Evolutionary conservation across 768 basidiomycete species (phyloP), one percentile per base, ranked within the genome.

Genomic region (Amanita fuliginea): DNA sequence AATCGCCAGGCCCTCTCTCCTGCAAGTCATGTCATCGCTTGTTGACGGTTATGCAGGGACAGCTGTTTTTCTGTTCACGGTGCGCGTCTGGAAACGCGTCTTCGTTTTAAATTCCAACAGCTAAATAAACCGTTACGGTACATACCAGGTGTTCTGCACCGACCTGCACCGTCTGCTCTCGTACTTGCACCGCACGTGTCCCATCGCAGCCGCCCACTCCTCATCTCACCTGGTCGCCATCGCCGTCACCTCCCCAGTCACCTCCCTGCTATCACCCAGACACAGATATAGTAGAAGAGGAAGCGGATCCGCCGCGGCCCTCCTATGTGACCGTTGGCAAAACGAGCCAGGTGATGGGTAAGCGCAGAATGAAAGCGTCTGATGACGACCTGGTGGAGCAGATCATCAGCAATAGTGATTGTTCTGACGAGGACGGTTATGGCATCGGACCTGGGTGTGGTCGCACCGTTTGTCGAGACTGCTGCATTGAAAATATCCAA

Each of bases 101-200:
- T 50, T 11, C 21, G 22, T 30, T n/a, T n/a, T n/a, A n/a, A 10
- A 13, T 26, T 26, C 9, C 28, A 32, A 11, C 10, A 33, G 24
- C 47, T 34, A 26, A 49, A 41, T 26, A 19, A 11, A 28, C 2
- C 13, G 13, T 30, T 32, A 3, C 30, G n/a, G 8, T 3, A 24
- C 22, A 3, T 5, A 19, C 46, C 49, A 75, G 74, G 26, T 75
- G 74, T 53, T 56, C 61, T 2, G 56, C 63, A 3, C 60, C 65
- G 6, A 70, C 68, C 5, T 76, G 74, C 51, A 53, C 65, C 0
- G 63, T 76, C 22, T 76, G 74, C 52, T 65, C 73, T 16, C 66
- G 73, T 30, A 73, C 67, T 37, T 76, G 74, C 52, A 70, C 61
- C 13, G 62, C 66, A 32, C 59, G 55, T 44, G 60, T 54, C 3